A percentile compares a stretch with the other conserved stretches of the same genome.
These are phyloP conservation scores for Pelargonium fulgidum DNA, from an alignment of 441 rosid genomes.

Conservation along the genomic window DNA sequence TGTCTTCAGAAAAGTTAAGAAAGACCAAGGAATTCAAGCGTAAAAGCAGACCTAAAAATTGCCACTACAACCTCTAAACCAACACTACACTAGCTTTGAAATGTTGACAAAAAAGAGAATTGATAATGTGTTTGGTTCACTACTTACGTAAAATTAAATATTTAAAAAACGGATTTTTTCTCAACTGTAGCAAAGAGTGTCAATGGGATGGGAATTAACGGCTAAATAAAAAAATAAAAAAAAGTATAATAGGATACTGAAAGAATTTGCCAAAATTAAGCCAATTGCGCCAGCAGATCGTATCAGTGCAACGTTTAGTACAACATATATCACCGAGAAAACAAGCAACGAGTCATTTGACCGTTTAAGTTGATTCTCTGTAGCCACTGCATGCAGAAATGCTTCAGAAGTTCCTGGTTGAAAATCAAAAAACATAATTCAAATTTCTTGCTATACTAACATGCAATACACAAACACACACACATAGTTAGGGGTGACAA, in stretches of 20 bases:
- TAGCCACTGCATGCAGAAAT: constrained; percentile 85
- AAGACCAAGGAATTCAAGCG: constrained; percentile 9
- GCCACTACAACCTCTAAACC: too few relatives aligned
- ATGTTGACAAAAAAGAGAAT: too few relatives aligned
- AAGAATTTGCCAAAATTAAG: constrained; percentile 74
- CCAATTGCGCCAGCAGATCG: constrained; percentile 73
- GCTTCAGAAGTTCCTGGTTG: constrained; percentile 88
- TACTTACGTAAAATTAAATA: too few relatives aligned
- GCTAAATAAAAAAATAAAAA: neutral
- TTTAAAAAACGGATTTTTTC: too few relatives aligned
- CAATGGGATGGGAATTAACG: too few relatives aligned
- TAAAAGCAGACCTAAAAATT: neutral
- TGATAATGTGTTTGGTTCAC: too few relatives aligned
- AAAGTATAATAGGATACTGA: constrained; percentile 55
- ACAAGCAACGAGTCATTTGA: constrained; percentile 71
- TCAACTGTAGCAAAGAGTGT: too few relatives aligned
- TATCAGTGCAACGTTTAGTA: constrained; percentile 55
- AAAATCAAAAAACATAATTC: constrained; percentile 22
- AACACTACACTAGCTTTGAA: too few relatives aligned
- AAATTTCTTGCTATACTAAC: neutral
- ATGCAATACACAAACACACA: too few relatives aligned
- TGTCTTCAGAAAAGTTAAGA: constrained; percentile 61
- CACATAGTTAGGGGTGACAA: too few relatives aligned
- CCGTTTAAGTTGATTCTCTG: constrained; percentile 64
- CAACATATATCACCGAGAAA: constrained; percentile 56